Base-by-base conservation (phyloP, 2,329 filamentous ascomycete genomes). In the Colletotrichum sp. region DNA sequence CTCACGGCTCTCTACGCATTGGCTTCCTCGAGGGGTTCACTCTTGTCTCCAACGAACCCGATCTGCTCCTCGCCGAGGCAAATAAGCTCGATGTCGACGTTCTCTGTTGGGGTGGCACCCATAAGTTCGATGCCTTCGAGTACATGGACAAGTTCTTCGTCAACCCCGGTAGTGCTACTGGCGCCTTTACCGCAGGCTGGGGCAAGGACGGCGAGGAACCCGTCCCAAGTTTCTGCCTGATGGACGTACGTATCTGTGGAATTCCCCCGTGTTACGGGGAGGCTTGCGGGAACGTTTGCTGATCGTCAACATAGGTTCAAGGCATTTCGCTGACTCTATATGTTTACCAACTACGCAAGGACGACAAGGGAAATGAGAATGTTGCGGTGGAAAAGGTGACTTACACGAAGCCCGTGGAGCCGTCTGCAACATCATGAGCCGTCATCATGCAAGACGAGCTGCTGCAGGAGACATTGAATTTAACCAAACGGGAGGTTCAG, bases 251-350 rank as follows among this genome's bases (percentile, higher is more conserved):
- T 93, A 62, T 71, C 26, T 6, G 30, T 70, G 69, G 63, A 64
- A 64, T 3, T 5, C 3, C 24, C 22, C 7, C 24, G n/a, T 48
- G 44, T 4, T 22, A 48, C 13, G 10, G 18, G 44, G 9, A 30
- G 44, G n/a, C 44, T 52, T 52, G 44, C 44, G 24, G n/a, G 18
- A 57, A 28, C 55, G n/a, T 52, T 12, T 80, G 65, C 81, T 83
- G 60, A 83, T 74, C 71, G 22, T 71, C 63, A 68, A 52, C 79
- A 77, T 80, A 98, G 95, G 95, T 98, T 44, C 96, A 99, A 91
- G 96, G 96, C 36, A 98, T 98, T 83, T 98, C 98, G 18, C 90
- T 99, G 79, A 98, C 98, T 75, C 90, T 99, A 66, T 99, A 99
- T 84, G 96, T 99, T 69, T 99, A 99, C 84, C 94, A 96, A 84